Evolutionary conservation across 176 grass and related monocot species (phyloP).

Genomic region (Sorghum bicolor): Sorghum_bicolor_NCBIv3 NC_012879.2:3564501-3565000

Average conservation of each 20-base stretch:
- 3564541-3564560: too few species aligned
- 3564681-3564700: neutral
- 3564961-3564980: neutral
- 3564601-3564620: too few species aligned
- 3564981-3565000: constrained; percentile 47
- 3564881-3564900: constrained; percentile 37
- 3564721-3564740: constrained; percentile 11
- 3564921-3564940: neutral
- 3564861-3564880: constrained; percentile 43
- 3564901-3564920: too few species aligned
- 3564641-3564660: neutral
- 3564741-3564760: constrained; percentile 9
- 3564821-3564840: constrained; percentile 42
- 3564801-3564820: constrained; percentile 28
- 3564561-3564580: too few species aligned
- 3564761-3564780: constrained; percentile 6
- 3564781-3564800: constrained; percentile 1
- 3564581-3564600: too few species aligned
- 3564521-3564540: too few species aligned
- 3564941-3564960: neutral
- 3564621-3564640: too few species aligned
- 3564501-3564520: too few species aligned
- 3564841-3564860: constrained; percentile 59
- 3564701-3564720: neutral
- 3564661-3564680: neutral